These are phyloP conservation scores for Cystofilobasidium bisporidii DNA, from an alignment of 768 basidiomycete genomes.

Conservation along the genomic window DNA sequence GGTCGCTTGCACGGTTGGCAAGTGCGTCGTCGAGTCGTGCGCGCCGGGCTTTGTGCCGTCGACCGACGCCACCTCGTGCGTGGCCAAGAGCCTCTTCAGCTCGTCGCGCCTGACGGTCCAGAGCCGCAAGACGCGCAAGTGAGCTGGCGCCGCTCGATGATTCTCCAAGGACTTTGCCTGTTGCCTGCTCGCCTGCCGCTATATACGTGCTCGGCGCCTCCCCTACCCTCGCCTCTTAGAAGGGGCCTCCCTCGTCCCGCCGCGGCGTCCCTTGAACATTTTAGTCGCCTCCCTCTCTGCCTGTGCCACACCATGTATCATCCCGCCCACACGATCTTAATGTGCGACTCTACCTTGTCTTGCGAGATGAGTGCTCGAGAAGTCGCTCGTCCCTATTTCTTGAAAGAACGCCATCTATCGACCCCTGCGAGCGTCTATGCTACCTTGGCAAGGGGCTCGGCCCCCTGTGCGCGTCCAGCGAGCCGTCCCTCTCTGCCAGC, in stretches of 20 bases:
- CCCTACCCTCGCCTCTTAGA: not conserved
- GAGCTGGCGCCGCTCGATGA: not conserved
- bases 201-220: too few relatives aligned
- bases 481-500: not conserved
- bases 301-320: not conserved
- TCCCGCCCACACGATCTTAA: too few relatives aligned
- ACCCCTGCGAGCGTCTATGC: not conserved
- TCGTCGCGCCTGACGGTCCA: not conserved
- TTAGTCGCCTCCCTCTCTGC: not conserved
- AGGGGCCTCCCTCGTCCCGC: too few relatives aligned
- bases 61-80: not conserved
- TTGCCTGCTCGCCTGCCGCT: too few relatives aligned
- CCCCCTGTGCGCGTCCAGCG: not conserved
- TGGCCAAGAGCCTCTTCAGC: not conserved
- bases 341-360: too few relatives aligned
- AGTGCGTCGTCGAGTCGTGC: constrained; percentile 17
- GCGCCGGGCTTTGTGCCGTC: not conserved
- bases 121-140: not conserved
- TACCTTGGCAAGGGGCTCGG: not conserved
- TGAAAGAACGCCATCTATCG: not conserved
- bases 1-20: not conserved
- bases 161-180: too few relatives aligned
- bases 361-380: too few relatives aligned
- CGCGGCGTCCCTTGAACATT: too few relatives aligned
- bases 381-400: too few relatives aligned